phyloP scores from a whole-genome alignment of 2,329 filamentous ascomycete genomes.

The Teratosphaeria viscida region DNA sequence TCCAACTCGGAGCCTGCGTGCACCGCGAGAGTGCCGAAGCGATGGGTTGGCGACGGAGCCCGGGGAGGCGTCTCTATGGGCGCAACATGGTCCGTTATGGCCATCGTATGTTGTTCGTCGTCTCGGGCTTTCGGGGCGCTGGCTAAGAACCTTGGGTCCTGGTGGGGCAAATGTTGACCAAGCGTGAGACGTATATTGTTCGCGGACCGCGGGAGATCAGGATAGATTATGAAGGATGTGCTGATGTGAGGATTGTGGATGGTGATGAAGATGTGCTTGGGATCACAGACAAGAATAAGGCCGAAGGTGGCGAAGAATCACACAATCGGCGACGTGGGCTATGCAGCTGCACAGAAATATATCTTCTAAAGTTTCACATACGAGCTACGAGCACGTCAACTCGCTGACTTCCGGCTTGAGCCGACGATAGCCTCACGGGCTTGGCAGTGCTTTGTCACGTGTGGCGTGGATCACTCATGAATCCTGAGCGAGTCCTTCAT shows the following conservation, averaged over 20 bases:
- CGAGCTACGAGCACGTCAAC: not conserved
- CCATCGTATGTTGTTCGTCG: conserved; percentile 10
- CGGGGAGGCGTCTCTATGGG: conserved; percentile 64
- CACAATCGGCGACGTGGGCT: no score
- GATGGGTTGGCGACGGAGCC: conserved; percentile 61
- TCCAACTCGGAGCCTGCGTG: conserved; percentile 90
- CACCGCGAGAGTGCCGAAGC: conserved; percentile 88
- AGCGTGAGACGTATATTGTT: not conserved
- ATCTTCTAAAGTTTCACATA: not conserved
- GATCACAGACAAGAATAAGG: not conserved
- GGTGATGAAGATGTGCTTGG: not conserved
- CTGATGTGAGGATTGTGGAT: not conserved
- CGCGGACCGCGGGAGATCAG: no score
- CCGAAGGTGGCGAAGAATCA: no score
- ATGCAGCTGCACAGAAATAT: not conserved
- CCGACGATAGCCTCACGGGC: not conserved
- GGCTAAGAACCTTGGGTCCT: not conserved
- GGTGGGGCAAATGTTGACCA: not conserved
- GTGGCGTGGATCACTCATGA: no score
- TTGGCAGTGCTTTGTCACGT: not conserved
- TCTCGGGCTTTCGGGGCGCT: not conserved
- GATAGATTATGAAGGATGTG: no score
- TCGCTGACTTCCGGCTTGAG: not conserved
- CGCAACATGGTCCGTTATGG: conserved; percentile 12
- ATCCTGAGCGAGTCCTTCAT: no score